Evolutionary conservation across 2,329 filamentous ascomycete species (phyloP).

Genomic region (Hansfordia pulvinata): DNA sequence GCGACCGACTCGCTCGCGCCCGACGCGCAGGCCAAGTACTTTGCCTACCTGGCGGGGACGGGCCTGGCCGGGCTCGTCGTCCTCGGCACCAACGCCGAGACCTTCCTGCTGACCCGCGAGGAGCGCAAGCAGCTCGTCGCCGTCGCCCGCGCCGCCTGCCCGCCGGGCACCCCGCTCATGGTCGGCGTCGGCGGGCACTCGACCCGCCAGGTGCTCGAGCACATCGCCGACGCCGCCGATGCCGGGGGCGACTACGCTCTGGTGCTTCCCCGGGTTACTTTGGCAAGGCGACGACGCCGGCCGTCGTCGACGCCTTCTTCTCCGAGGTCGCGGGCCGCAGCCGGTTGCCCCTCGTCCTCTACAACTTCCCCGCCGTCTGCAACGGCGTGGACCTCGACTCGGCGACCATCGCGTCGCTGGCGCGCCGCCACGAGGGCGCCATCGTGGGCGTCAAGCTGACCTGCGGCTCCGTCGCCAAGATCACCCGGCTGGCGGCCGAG

Average conservation of each 20-base stretch:
- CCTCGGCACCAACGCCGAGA: conserved; percentile 20
- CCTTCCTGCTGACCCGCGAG: conserved; percentile 38
- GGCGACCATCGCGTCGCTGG: conserved; percentile 41
- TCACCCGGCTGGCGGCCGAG: conserved; percentile 36
- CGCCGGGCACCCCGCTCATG: conserved; percentile 42
- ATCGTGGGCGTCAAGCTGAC: conserved; percentile 55
- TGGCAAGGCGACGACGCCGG: conserved; percentile 43
- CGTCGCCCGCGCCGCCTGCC: conserved; percentile 38
- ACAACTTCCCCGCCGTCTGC: conserved; percentile 57
- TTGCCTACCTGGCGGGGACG: conserved; percentile 28
- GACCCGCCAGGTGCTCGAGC: conserved; percentile 48
- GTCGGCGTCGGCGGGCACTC: conserved; percentile 52
- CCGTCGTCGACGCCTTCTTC: conserved; percentile 46
- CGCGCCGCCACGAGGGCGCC: conserved; percentile 29
- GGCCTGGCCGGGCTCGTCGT: conserved; percentile 18
- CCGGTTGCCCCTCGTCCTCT: conserved; percentile 45
- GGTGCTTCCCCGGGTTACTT: conserved; percentile 53
- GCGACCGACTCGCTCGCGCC: conserved; percentile 30
- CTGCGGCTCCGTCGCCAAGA: conserved; percentile 48
- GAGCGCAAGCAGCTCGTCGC: conserved; percentile 42
- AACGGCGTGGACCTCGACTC: conserved; percentile 57
- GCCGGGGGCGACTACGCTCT: conserved; percentile 50
- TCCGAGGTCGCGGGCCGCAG: conserved; percentile 36
- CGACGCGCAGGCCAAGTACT: conserved; percentile 31
- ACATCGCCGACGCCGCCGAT: conserved; percentile 40